Base-by-base conservation (phyloP, 306 rosid genomes). In the Cicer judaicum region DNA sequence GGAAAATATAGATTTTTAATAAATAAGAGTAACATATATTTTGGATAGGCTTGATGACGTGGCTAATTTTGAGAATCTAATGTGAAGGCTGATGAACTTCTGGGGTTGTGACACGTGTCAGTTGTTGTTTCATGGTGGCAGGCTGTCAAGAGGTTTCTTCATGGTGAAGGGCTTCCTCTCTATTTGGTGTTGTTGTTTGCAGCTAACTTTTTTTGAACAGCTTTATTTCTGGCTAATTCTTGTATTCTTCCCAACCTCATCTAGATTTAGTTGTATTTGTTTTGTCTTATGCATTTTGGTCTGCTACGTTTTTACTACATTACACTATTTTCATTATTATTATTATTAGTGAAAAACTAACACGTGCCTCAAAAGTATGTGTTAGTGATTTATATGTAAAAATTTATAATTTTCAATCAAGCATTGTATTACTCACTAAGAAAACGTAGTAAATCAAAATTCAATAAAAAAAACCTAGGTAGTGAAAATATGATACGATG, bases 91-190 rank as follows among this genome's bases (percentile, higher is more conserved):
- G 14, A 80, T 60, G 59, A 70, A 19, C 42, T 56, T 1, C 56
- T 75, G 4, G 71, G 59, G 63, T 4, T 16, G 4, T 29, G 74
- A 64, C 88, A 79, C 82, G 86, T 79, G 80, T 75, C 72, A 49
- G 0, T 0, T 34, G 16, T 24, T 41, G 66, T 21, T 67, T 61
- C 52, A 53, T 47, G 83, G 70, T 73, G 80, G 70, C 80, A 81
- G 57, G 49, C 46, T 19, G 69, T 9, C 13, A n/a, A 49, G 40
- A 68, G 77, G 73, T 75, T 81, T 72, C 88, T 81, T 85, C 81
- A 6, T 13, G 10, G 3, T 15, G 88, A 81, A 85, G 81, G 1
- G 13, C 79, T 50, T 65, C 6, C 24, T 64, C 54, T 43, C 41
- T 19, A 76, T 72, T 66, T 38, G 56, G 1, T 53, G 48, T 2